Evolutionary conservation across 2,329 filamentous ascomycete species (phyloP).

Genomic region (Saccharata proteae): DNA sequence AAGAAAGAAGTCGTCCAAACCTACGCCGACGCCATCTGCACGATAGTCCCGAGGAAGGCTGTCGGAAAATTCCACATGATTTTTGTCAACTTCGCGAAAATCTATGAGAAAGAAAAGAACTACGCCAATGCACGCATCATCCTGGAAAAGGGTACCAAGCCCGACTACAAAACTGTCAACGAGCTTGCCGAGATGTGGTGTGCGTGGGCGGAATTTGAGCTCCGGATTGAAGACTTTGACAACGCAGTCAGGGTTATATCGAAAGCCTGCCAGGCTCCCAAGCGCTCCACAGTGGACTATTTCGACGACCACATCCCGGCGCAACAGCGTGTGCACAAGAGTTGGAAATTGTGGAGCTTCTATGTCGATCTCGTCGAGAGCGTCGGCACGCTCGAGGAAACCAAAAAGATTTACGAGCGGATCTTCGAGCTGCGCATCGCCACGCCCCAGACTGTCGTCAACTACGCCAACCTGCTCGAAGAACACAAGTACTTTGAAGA

Average conservation of each 20-base stretch:
- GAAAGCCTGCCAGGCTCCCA: slow-evolving; percentile 93
- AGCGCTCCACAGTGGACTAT: slow-evolving; percentile 96
- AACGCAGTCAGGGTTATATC: slow-evolving; percentile 92
- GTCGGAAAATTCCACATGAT: slow-evolving; percentile 87
- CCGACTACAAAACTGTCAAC: slow-evolving; percentile 93
- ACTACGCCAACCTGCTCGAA: slow-evolving; percentile 91
- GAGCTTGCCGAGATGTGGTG: slow-evolving; percentile 98
- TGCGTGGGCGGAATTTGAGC: slow-evolving; percentile 96
- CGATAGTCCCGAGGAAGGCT: slow-evolving; percentile 88
- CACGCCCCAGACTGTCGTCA: slow-evolving; percentile 95
- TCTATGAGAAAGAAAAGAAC: slow-evolving; percentile 84
- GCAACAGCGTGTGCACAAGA: slow-evolving; percentile 95
- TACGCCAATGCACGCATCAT: slow-evolving; percentile 77
- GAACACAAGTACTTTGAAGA: slow-evolving; percentile 94
- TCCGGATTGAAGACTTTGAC: slow-evolving; percentile 92
- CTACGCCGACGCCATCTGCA: slow-evolving; percentile 86
- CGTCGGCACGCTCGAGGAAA: slow-evolving; percentile 81
- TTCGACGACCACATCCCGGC: slow-evolving; percentile 91
- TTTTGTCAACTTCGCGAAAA: slow-evolving; percentile 94
- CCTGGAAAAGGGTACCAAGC: slow-evolving; percentile 95
- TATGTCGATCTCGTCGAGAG: slow-evolving; percentile 97
- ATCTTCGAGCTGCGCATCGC: slow-evolving; percentile 98
- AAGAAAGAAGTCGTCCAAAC: slow-evolving; percentile 83
- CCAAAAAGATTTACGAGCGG: slow-evolving; percentile 85
- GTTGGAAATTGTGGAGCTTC: slow-evolving; percentile 99